Conservation (phyloP, 2,329 filamentous ascomycete genomes). For the Pestalotiopsis sp. region DNA sequence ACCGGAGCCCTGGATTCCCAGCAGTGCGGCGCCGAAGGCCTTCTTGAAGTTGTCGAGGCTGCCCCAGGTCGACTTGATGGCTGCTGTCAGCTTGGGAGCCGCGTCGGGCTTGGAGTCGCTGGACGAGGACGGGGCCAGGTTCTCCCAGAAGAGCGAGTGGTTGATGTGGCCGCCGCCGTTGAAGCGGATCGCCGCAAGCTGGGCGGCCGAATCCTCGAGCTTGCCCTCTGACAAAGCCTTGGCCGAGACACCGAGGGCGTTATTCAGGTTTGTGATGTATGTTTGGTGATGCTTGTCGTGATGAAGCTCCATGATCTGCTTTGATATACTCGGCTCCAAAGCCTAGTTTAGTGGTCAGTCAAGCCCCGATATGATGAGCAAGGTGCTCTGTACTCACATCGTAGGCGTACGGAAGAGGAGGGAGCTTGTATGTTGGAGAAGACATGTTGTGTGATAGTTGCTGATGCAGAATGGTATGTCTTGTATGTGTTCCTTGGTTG, state of each 20-base stretch:
- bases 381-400: constrained; percentile 53
- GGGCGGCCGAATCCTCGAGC: constrained; percentile 61
- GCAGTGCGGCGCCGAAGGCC: constrained; percentile 65
- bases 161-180: constrained; percentile 93
- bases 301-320: constrained; percentile 81
- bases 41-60: constrained; percentile 66
- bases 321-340: constrained; percentile 73
- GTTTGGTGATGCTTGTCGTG: constrained; percentile 80
- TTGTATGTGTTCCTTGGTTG: too few relatives aligned
- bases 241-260: constrained; percentile 61
- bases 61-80: constrained; percentile 71
- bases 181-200: constrained; percentile 77
- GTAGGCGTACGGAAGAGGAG: constrained; percentile 69
- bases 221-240: constrained; percentile 57
- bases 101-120: constrained; percentile 57
- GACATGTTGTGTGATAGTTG: not conserved
- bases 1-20: constrained; percentile 79
- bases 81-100: constrained; percentile 60
- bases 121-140: constrained; percentile 65
- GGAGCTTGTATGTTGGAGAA: constrained; percentile 55
- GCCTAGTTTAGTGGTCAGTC: constrained; percentile 48
- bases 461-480: too few relatives aligned
- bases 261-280: constrained; percentile 77
- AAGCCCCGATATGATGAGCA: not conserved
- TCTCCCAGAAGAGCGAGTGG: constrained; percentile 91